Percentiles rank a stretch among this genome's conserved stretches.
phyloP scores from a whole-genome alignment of 169 alveolate species.

The Plasmodium falciparum region DNA sequence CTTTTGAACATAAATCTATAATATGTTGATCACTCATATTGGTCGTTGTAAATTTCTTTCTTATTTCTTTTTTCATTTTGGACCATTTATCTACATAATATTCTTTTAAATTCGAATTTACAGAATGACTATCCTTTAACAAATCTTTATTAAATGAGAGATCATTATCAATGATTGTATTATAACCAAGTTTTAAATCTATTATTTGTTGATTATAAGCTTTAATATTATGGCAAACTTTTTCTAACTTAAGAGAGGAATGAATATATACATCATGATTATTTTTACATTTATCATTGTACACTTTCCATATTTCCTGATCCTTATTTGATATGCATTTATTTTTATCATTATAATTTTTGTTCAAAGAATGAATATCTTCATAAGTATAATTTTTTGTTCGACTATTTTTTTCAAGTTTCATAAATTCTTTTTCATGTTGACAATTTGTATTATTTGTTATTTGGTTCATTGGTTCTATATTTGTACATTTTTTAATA shows the following conservation, averaged over 20 bases:
- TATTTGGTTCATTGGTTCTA: background rate
- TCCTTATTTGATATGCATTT: background rate
- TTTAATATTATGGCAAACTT: slow-evolving; percentile 19
- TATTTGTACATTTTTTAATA: background rate
- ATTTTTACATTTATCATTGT: background rate
- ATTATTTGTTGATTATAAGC: slow-evolving; percentile 26
- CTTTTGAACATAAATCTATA: slow-evolving; percentile 22
- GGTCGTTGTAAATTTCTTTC: background rate
- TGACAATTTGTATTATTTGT: background rate
- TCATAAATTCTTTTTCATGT: background rate
- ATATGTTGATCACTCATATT: slow-evolving; percentile 49
- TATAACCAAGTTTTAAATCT: slow-evolving; percentile 66
- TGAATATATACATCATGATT: background rate
- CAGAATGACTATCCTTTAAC: slow-evolving; percentile 12
- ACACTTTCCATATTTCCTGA: slow-evolving; percentile 3
- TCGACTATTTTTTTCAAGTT: background rate
- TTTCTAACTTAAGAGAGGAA: slow-evolving; percentile 32
- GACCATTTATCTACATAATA: slow-evolving; percentile 64
- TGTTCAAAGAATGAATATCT: background rate
- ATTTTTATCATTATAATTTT: background rate
- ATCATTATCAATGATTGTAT: slow-evolving; percentile 49
- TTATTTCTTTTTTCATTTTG: slow-evolving; percentile 51
- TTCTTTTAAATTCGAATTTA: slow-evolving; percentile 34
- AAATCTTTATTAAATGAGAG: slow-evolving; percentile 25
- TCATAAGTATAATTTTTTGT: background rate